Conservation (phyloP, 2,329 filamentous ascomycete species). For the Epichloe gansuensis region DNA sequence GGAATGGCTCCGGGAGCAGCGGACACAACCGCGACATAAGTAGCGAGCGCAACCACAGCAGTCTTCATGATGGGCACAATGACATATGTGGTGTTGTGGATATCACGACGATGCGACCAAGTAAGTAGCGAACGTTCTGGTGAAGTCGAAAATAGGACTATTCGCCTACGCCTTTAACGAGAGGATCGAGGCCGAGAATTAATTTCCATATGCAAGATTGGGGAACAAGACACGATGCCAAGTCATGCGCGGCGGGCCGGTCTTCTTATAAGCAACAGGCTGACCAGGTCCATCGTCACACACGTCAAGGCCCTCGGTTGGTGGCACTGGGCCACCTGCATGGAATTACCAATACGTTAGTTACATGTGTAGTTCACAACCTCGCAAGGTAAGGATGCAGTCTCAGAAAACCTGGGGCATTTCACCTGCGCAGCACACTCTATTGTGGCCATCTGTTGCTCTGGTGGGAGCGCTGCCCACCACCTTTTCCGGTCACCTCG, state of each 20-base stretch:
- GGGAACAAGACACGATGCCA: neutral
- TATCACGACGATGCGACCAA: neutral
- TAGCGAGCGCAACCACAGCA: conserved; percentile 16
- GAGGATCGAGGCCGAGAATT: neutral
- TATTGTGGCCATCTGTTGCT: neutral
- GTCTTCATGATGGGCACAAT: conserved; percentile 22
- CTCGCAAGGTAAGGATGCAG: neutral
- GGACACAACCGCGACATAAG: conserved; percentile 24
- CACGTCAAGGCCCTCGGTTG: neutral
- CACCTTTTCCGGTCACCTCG: too few relatives aligned
- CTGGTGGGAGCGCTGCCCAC: neutral
- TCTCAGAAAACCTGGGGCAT: neutral
- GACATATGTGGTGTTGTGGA: neutral
- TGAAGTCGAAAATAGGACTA: neutral
- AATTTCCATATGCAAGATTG: neutral
- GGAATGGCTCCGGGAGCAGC: conserved; percentile 27
- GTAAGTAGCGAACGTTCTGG: neutral
- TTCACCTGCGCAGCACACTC: too few relatives aligned
- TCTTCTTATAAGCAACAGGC: conserved; percentile 1
- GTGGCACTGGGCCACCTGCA: neutral
- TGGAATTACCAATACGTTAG: neutral
- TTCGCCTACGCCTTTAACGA: neutral
- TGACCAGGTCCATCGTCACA: conserved; percentile 1
- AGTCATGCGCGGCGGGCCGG: neutral
- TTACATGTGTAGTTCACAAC: neutral